Base-by-base conservation (phyloP, 192 early-diverging fungal genomes). In the Rhizoclosmatium sp. region DNA sequence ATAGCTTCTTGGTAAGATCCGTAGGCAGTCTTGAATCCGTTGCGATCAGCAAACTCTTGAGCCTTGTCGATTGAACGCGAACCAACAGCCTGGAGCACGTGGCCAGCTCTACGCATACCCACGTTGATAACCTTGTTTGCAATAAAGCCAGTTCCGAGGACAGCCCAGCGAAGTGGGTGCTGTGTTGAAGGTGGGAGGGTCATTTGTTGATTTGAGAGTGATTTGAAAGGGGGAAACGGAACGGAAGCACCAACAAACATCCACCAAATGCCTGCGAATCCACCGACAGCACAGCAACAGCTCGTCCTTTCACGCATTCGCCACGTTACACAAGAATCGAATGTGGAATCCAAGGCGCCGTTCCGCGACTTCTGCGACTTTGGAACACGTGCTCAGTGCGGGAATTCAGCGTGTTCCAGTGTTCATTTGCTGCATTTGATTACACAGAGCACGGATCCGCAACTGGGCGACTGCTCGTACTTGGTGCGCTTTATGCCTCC, bases 381-480 rank as follows among this genome's bases (percentile, higher is more conserved):
- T 73, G 80, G 88, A 0, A 75, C 81, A 10, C 87, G 77, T 56
- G 48, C 59, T 21, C 88, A 88, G 56, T 90, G 88, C 67, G 45
- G 70, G 9, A 21, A 4, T 12, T 21, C 21, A 7, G 40, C 46
- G 21, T 87, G 76, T 47, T 65, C 39, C 65, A 47, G 86, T 78
- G 51, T 91, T 5, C 90, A 91, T 76, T 90, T 91, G 61, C 71
- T 82, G 2, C 78, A 73, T n/a, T 88, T 91, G 62, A 48, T 85
- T 2, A 71, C 79, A 40, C 78, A 87, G 1, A 79, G 90, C 68
- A 91, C 90, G 21, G 89, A 88, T 48, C 61, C 69, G 7, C 56
- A 78, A 19, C 81, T 90, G 54, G 90, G 90, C 5, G 90, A 91
- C 82, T 91, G 90, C 80, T 91, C 89, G 7, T 91, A 91, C 78